Evolutionary conservation across 768 basidiomycete species (phyloP).

Genomic region (Daedalea quercina): DNA sequence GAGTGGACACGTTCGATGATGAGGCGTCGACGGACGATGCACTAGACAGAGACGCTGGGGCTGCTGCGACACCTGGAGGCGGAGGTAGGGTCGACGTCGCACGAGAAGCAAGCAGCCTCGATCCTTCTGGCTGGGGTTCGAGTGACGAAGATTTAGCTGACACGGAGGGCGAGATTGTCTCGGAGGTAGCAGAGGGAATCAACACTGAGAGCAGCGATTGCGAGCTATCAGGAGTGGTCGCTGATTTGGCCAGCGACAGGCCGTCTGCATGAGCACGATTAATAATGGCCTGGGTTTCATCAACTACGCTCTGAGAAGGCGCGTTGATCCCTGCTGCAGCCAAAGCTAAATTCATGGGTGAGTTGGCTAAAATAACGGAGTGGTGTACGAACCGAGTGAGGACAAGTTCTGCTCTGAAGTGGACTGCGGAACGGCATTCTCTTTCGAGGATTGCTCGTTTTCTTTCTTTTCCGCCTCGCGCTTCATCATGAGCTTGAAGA

Average conservation of each 20-base stretch:
- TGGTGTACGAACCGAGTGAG: not conserved
- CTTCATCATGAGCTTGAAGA: conserved; percentile 82
- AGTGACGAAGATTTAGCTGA: conserved; percentile 3
- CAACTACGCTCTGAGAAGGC: not conserved
- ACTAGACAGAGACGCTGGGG: conserved; percentile 6
- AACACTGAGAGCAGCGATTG: conserved; percentile 2
- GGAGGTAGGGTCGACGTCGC: not conserved
- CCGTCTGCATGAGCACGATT: not conserved
- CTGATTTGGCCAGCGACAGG: not conserved
- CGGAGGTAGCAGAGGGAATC: not conserved
- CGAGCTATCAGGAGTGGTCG: not conserved
- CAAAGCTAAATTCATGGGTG: no score
- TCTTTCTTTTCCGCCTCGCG: conserved; percentile 54
- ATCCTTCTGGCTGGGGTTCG: conserved; percentile 5
- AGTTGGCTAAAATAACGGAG: no score
- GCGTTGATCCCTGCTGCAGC: not conserved
- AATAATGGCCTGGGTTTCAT: not conserved
- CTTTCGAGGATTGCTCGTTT: conserved; percentile 15
- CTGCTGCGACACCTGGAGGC: conserved; percentile 1
- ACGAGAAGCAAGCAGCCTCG: conserved; percentile 9
- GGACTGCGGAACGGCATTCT: not conserved
- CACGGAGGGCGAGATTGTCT: not conserved
- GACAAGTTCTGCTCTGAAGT: not conserved
- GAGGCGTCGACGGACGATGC: conserved; percentile 6
- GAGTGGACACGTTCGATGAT: conserved; percentile 15